Base-by-base conservation (phyloP, 495 filamentous ascomycete species). In the Penicillium alfredii region DNA sequence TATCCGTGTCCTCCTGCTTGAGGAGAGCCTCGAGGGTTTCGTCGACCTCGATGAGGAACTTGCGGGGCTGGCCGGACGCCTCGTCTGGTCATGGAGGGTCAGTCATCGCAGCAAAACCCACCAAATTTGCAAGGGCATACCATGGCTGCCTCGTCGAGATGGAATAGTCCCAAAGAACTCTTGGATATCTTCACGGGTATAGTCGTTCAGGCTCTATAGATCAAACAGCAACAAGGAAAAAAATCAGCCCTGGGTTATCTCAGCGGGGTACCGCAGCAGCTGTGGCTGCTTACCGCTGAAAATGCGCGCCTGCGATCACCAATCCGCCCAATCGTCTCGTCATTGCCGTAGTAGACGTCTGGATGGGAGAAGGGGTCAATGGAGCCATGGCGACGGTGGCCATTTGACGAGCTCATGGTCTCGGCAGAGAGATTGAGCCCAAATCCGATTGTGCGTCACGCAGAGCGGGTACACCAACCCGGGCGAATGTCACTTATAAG, bases 1-100 rank as follows among this genome's bases (percentile, higher is more conserved):
- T 65, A 60, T 98, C 88, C 3, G 88, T 89, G 50, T 97, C 92
- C 55, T 98, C 92, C 33, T 82, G 79, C 23, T 76, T 73, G 18
- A 85, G 66, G 16, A 98, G 70, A 16, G 69, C 72, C 30, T 81
- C 65, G 12, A 90, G 69, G 0, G 88, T 92, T 11, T 73, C 62
- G 9, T 89, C 80, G 38, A 94, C 86, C 32, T 84, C 68, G 57
- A 92, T 74, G 6, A 87, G 72, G 62, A 87, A 88, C 44, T 79
- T 78, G 33, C 83, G 81, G 16, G 76, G 70, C 11, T 63, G 49
- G 15, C 60, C 47, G 3, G 71, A 60, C 8, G 61, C 44, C 45
- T 73, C 74, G 62, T 79, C 76, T 76, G 52, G 21, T 17, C 14
- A 16, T 13, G 37, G 35, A 17, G 2, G 28, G 34, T 52, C 35